Base-by-base conservation (phyloP, 495 filamentous ascomycete genomes). In the Aspergillus taichungensis region DNA sequence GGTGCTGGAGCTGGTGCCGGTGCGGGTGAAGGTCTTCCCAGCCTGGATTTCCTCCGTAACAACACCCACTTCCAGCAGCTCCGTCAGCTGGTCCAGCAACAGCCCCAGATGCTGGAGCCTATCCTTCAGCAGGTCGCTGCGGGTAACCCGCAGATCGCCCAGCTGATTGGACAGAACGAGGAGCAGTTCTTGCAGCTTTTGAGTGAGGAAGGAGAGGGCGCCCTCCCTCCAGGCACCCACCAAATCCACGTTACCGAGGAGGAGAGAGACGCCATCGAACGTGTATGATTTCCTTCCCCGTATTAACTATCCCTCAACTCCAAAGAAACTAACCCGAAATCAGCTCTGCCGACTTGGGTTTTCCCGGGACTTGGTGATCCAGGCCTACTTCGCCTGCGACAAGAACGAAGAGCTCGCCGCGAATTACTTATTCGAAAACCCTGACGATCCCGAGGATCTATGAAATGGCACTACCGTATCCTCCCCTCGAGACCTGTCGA, bases 361-460 rank as follows among this genome's bases (percentile, higher is more conserved):
- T 63, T 79, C 89, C 42, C 83, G 90, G 28, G 91, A 97, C 55
- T 77, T 84, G 52, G 94, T 91, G 35, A 95, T 98, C 60, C 92
- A 98, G 71, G 92, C 92, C 9, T 98, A 97, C 70, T 97, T 98
- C 62, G 92, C 92, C 6, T 98, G 92, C 63, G 92, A 98, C 67
- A 98, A 97, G 75, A 96, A 98, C 63, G 92, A 98, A 66, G 92
- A 98, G 62, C 72, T 97, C 31, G 90, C 92, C 3, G 92, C 92
- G 29, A 98, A 98, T 60, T 96, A 96, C 67, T 73, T 98, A 42
- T 98, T 98, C 58, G 92, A 98, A 52, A 88, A 96, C 62, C 89
- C 90, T 1, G 88, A 92, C 47, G 92, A 97, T 28, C 83, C 84
- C 30, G 85, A 88, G 43, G 77, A 84, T 42, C 62, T 67, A 63